Evolutionary conservation across 2,329 filamentous ascomycete genomes (phyloP).

Genomic region (Hortaea sp.): DNA sequence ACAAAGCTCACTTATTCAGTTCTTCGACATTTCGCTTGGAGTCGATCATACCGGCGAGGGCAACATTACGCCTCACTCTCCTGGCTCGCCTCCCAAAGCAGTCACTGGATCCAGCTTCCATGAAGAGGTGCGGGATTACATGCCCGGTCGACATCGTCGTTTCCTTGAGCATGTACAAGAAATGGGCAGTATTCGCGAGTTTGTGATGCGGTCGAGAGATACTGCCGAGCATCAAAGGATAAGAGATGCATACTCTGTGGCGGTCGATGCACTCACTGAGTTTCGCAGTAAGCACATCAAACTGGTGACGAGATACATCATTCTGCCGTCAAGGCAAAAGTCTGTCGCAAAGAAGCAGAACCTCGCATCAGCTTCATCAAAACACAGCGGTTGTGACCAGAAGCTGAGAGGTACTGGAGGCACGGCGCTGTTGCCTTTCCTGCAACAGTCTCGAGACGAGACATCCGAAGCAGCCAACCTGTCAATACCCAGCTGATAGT

Average conservation of each 20-base stretch:
- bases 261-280: constrained; percentile 33
- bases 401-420: constrained; percentile 42
- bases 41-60: constrained; percentile 32
- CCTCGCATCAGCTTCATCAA: constrained; percentile 37
- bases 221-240: constrained; percentile 21
- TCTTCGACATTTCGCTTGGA: constrained; percentile 43
- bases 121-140: constrained; percentile 44
- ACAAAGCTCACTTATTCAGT: constrained; percentile 45
- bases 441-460: constrained; percentile 43
- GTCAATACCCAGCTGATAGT: not conserved
- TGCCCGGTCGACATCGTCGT: constrained; percentile 43
- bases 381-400: constrained; percentile 9
- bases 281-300: constrained; percentile 45
- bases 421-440: constrained; percentile 43
- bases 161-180: constrained; percentile 39
- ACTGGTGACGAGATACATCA: constrained; percentile 44
- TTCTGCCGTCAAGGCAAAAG: constrained; percentile 28
- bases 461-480: constrained; percentile 24
- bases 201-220: constrained; percentile 26
- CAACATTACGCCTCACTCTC: constrained; percentile 2
- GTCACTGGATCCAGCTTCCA: constrained; percentile 9
- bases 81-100: not conserved
- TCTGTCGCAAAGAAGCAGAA: constrained; percentile 20
- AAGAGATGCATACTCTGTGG: constrained; percentile 36
- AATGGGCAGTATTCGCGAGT: constrained; percentile 37